Base-by-base conservation (phyloP, 2,329 filamentous ascomycete species). In the Xylariaceae sp. region DNA sequence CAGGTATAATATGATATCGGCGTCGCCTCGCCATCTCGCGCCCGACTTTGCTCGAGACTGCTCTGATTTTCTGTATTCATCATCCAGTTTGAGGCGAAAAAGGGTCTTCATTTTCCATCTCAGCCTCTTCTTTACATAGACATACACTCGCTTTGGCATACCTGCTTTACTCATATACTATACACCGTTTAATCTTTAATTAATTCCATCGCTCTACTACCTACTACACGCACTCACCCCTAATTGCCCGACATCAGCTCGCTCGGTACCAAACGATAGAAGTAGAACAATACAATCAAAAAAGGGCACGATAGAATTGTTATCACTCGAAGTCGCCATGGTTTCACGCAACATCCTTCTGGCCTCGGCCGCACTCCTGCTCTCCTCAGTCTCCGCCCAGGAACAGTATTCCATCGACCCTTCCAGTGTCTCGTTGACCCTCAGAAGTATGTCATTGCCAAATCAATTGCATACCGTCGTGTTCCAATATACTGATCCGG, bases 331-430 rank as follows among this genome's bases (percentile, higher is more conserved):
- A n/a, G 42, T 42, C 49, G 51, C 42, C 5, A 86, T 86, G 83
- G 74, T 73, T 62, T 82, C 79, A 31, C 66, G 83, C 67, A 79
- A 75, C 57, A 71, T 77, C 54, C 60, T 81, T 58, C 62, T 85
- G 70, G 78, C 83, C 58, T 68, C 79, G 60, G 81, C 80, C 63
- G 66, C 78, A 39, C 73, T 78, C 56, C 70, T 86, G 56, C 67
- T 79, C 59, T 71, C 77, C 31, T 67, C 75, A 53, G 79, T 81
- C 58, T 77, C 80, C 58, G 77, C 77, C 56, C 51, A 58, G 48
- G 42, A 45, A 16, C 75, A 83, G 62, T 84, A 84, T 64, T 58
- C 60, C 31, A 85, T 92, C 66, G 76, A 88, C 47, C 87, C 88
- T 4, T 60, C 73, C 14, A 78, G 70, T 31, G 87, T 92, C 2